Conservation (phyloP, 257 asterid genomes). For the Nicotiana tomentosiformis region DNA sequence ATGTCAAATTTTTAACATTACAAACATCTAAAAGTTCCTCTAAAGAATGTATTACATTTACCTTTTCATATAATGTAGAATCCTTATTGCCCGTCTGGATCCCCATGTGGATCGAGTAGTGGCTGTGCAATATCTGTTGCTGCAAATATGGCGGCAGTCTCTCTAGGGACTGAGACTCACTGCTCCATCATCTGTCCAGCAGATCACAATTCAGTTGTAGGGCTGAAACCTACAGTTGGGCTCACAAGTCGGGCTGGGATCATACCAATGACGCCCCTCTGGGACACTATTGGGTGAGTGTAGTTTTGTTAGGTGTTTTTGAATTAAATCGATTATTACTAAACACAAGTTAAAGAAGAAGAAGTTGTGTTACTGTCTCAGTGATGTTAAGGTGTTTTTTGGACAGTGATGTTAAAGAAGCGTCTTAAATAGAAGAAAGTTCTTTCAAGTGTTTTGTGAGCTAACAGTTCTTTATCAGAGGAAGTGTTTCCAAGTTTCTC, state of each 20-base stretch:
- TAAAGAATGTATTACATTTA: neutral
- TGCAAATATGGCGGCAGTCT: constrained; percentile 51
- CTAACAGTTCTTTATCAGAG: neutral
- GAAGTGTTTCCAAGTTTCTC: too few species aligned
- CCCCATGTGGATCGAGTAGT: constrained; percentile 65
- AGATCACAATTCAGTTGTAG: constrained; percentile 52
- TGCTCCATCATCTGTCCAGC: constrained; percentile 70
- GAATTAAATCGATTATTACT: neutral
- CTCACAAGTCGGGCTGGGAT: constrained; percentile 66
- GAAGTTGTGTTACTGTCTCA: too few species aligned
- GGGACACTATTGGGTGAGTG: constrained; percentile 56
- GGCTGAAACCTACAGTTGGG: constrained; percentile 67
- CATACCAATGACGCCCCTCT: constrained; percentile 51
- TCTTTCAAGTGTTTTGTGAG: neutral
- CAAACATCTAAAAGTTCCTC: neutral
- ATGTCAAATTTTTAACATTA: neutral
- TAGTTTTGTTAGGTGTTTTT: neutral
- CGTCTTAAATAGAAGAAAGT: neutral
- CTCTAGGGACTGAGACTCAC: constrained; percentile 59
- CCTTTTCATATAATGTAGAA: constrained; percentile 32
- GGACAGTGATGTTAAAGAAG: neutral
- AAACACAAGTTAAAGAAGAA: too few species aligned
- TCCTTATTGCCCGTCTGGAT: constrained; percentile 40
- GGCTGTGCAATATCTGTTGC: constrained; percentile 71
- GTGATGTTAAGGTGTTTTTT: too few species aligned